These are phyloP conservation scores for Ricinus communis DNA, from an alignment of 345 rosid species.

Conservation along the genomic window DNA sequence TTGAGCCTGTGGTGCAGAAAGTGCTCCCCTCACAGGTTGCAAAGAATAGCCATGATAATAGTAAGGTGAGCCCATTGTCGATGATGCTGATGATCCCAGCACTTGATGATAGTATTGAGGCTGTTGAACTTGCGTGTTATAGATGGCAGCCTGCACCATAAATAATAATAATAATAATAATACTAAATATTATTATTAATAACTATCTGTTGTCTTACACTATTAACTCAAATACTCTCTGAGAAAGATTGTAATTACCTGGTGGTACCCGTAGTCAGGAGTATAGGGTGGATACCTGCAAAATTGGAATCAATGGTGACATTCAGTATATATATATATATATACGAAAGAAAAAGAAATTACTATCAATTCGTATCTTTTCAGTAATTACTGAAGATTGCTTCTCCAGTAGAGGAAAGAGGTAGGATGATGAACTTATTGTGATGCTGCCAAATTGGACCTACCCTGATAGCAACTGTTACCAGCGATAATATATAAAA, in stretches of 20 bases:
- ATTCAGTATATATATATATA: constrained; percentile 3
- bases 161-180: background rate
- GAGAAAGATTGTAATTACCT: too few species aligned
- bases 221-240: too few species aligned
- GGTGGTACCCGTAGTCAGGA: constrained; percentile 78
- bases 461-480: constrained; percentile 25
- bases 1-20: constrained; percentile 39
- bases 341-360: background rate
- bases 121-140: constrained; percentile 65
- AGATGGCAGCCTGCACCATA: constrained; percentile 48
- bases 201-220: too few species aligned
- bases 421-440: constrained; percentile 7
- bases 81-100: constrained; percentile 52
- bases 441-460: constrained; percentile 13
- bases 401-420: constrained; percentile 17
- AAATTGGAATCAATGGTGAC: constrained; percentile 25
- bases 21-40: constrained; percentile 57
- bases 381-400: background rate
- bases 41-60: constrained; percentile 62
- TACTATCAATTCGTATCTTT: background rate
- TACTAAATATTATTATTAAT: background rate
- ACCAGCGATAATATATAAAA: constrained; percentile 12
- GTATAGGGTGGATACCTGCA: constrained; percentile 66
- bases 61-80: constrained; percentile 44
- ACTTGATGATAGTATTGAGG: constrained; percentile 65